A percentile compares a stretch with the other conserved stretches of the same genome.
phyloP scores from a whole-genome alignment of 202 grass and related monocot species.

The Panicum hallii region DNA sequence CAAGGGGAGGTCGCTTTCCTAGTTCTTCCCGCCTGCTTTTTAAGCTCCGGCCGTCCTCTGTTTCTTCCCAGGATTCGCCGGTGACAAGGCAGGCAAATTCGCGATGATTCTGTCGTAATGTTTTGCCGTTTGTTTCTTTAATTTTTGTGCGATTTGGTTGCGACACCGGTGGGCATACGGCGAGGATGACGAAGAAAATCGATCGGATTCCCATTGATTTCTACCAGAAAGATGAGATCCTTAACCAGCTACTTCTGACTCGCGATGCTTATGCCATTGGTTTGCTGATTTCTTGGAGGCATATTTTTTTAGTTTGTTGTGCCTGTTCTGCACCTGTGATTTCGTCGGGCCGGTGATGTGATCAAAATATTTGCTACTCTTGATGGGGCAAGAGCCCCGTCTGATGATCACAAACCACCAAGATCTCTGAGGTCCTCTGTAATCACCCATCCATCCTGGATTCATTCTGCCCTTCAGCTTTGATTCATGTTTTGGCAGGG shows the following conservation, averaged over 20 bases:
- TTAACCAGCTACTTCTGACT: conserved; percentile 71
- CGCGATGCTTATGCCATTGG: background rate
- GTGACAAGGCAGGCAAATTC: conserved; percentile 64
- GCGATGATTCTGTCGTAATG: background rate
- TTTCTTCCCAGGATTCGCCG: conserved; percentile 44
- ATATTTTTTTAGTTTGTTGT: background rate
- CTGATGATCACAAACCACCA: conserved; percentile 65
- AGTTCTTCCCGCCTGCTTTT: conserved; percentile 51
- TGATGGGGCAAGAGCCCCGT: conserved; percentile 27
- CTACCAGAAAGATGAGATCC: conserved; percentile 49
- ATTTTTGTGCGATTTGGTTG: background rate
- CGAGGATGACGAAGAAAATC: conserved; percentile 53
- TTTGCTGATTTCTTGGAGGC: background rate
- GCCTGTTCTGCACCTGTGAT: background rate
- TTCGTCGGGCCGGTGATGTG: conserved; percentile 22
- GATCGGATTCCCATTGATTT: conserved; percentile 66
- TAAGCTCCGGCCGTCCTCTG: conserved; percentile 62
- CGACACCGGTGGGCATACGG: background rate
- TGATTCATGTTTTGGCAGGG: too few relatives aligned
- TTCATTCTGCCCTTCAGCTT: background rate
- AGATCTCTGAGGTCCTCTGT: conserved; percentile 63
- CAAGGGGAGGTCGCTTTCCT: conserved; percentile 51
- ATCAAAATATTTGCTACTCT: conserved; percentile 70
- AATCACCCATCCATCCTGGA: background rate
- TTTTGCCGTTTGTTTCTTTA: accelerated